Evolutionary conservation across 495 filamentous ascomycete species (phyloP).

Genomic region (Penicillium silybi): DNA sequence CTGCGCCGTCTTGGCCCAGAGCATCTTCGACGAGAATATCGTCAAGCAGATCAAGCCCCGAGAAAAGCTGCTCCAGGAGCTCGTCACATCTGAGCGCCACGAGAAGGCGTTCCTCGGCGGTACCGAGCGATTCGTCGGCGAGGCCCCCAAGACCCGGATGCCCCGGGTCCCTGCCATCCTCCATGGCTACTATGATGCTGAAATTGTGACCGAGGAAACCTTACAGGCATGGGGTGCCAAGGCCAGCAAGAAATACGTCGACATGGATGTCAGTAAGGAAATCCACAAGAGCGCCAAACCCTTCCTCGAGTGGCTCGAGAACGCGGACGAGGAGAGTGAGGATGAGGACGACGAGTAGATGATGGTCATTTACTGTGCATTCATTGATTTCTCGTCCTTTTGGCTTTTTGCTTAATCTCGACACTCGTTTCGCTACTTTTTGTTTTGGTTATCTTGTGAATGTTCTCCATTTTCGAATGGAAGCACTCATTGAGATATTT

Average conservation of each 20-base stretch:
- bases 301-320: constrained; percentile 91
- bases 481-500: neutral
- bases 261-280: constrained; percentile 84
- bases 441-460: neutral
- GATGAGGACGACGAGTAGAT: constrained; percentile 44
- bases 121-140: constrained; percentile 86
- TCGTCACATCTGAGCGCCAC: constrained; percentile 86
- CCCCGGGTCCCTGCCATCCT: constrained; percentile 79
- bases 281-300: constrained; percentile 90
- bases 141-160: constrained; percentile 74
- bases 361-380: neutral
- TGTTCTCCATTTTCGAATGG: neutral
- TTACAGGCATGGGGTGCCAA: constrained; percentile 88
- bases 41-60: constrained; percentile 79
- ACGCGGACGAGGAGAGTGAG: constrained; percentile 65
- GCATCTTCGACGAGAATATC: constrained; percentile 88
- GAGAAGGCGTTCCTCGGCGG: constrained; percentile 97
- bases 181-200: constrained; percentile 80
- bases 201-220: constrained; percentile 80
- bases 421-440: constrained; percentile 1
- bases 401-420: neutral
- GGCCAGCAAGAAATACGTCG: constrained; percentile 97
- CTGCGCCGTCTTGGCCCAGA: constrained; percentile 85
- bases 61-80: constrained; percentile 82
- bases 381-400: neutral